These are phyloP conservation scores for Prunus padus DNA, from an alignment of 306 rosid genomes.

Conservation along the genomic window DNA sequence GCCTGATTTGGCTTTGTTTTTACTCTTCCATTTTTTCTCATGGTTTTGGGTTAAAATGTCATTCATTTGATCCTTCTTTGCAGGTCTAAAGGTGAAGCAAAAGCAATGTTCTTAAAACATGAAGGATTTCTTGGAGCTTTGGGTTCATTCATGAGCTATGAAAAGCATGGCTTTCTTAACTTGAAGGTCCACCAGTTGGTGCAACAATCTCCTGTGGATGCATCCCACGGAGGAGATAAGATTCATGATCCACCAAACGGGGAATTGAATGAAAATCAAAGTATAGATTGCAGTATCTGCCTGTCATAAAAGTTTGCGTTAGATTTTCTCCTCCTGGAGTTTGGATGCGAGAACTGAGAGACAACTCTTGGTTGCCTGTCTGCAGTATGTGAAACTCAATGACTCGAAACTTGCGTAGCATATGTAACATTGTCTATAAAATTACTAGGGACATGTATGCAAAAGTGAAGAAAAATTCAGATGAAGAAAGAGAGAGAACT, in stretches of 20 bases:
- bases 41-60: not conserved
- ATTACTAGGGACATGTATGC: slow-evolving; percentile 13
- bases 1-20: not conserved
- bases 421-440: slow-evolving; percentile 24
- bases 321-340: not conserved
- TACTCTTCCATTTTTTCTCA: not conserved
- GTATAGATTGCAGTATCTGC: slow-evolving; percentile 71
- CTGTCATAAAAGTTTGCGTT: slow-evolving; percentile 36
- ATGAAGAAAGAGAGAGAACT: slow-evolving; percentile 18
- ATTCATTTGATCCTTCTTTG: not conserved
- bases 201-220: slow-evolving; percentile 39
- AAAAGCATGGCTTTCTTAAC: slow-evolving; percentile 59
- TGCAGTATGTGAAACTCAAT: slow-evolving; percentile 7
- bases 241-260: slow-evolving; percentile 33
- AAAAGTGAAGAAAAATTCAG: slow-evolving; percentile 1
- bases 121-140: slow-evolving; percentile 98
- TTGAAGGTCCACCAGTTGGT: slow-evolving; percentile 41
- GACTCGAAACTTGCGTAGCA: slow-evolving; percentile 23
- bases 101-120: slow-evolving; percentile 88
- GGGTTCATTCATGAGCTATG: slow-evolving; percentile 81
- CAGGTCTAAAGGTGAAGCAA: slow-evolving; percentile 97
- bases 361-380: slow-evolving; percentile 55
- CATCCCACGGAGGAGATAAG: slow-evolving; percentile 41
- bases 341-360: not conserved
- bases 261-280: slow-evolving; percentile 60